Conservation (phyloP, 768 basidiomycete species). For the Russula compacta region DNA sequence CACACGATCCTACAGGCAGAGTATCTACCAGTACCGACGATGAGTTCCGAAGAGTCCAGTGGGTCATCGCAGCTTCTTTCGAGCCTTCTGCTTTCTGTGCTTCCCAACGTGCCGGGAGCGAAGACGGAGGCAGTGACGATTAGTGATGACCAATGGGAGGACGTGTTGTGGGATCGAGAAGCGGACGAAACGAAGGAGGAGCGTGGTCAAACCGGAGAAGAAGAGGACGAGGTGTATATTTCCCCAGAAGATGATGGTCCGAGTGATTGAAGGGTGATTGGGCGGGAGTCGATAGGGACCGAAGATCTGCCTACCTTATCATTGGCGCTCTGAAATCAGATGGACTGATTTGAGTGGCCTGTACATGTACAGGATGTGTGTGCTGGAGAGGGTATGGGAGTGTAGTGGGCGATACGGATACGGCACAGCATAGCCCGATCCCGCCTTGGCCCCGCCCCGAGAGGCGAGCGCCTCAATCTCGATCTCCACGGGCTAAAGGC, state of each 20-base stretch:
- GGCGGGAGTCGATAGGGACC: constrained; percentile 70
- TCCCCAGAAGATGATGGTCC: constrained; percentile 49
- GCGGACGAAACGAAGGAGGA: constrained; percentile 36
- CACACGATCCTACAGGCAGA: constrained; percentile 46
- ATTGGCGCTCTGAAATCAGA: constrained; percentile 69
- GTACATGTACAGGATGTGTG: too few species aligned
- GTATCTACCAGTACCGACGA: constrained; percentile 66
- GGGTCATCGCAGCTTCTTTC: constrained; percentile 68
- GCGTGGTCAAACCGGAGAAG: constrained; percentile 22
- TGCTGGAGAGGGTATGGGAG: too few species aligned
- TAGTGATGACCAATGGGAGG: constrained; percentile 72
- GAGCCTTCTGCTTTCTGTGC: constrained; percentile 62
- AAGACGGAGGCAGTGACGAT: constrained; percentile 72
- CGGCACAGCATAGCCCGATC: too few species aligned
- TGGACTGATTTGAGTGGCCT: constrained; percentile 41
- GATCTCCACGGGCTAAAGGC: too few species aligned
- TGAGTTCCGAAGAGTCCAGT: constrained; percentile 54
- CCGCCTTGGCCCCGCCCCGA: too few species aligned
- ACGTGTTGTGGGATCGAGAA: constrained; percentile 68
- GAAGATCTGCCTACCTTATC: constrained; percentile 70
- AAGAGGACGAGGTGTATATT: constrained; percentile 54
- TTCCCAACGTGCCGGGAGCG: constrained; percentile 65
- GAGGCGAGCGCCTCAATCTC: too few species aligned
- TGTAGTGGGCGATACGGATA: neutral
- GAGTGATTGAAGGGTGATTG: constrained; percentile 52